A percentile compares a stretch with the other conserved stretches of the same genome.
These are phyloP conservation scores for Symbiotaphrina buchneri DNA, from an alignment of 495 filamentous ascomycete species.

Conservation along the genomic window DNA sequence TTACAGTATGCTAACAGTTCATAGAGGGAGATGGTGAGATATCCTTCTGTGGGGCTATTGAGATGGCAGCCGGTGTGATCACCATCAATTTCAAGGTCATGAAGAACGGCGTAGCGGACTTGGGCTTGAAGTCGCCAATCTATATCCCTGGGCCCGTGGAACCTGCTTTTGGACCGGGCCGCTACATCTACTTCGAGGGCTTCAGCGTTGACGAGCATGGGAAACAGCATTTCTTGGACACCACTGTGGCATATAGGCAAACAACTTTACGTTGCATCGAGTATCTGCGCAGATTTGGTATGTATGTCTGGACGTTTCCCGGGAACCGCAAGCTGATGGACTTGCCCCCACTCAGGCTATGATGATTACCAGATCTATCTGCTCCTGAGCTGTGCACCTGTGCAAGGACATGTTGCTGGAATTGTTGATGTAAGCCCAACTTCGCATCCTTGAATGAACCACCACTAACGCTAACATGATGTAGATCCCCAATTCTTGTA, in stretches of 20 bases:
- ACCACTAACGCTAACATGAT: background rate
- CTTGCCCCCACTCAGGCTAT: too few relatives aligned
- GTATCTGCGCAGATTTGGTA: slow-evolving; percentile 66
- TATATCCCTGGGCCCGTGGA: slow-evolving; percentile 84
- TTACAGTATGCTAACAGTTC: too few relatives aligned
- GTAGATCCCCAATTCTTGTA: slow-evolving; percentile 49
- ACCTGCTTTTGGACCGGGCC: slow-evolving; percentile 69
- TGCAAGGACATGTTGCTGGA: slow-evolving; percentile 87
- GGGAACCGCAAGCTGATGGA: too few relatives aligned
- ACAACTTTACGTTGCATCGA: slow-evolving; percentile 66
- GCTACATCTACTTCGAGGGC: slow-evolving; percentile 83
- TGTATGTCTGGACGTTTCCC: slow-evolving; percentile 7
- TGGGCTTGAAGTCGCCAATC: slow-evolving; percentile 71
- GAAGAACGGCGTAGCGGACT: slow-evolving; percentile 54
- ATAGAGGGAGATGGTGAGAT: slow-evolving; percentile 80
- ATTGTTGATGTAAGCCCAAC: slow-evolving; percentile 53
- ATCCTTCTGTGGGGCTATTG: slow-evolving; percentile 88
- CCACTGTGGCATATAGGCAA: slow-evolving; percentile 80
- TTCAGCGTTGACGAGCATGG: slow-evolving; percentile 84
- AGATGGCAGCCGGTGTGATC: slow-evolving; percentile 74
- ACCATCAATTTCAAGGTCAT: slow-evolving; percentile 81
- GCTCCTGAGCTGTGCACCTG: slow-evolving; percentile 66
- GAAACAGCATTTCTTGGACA: slow-evolving; percentile 85
- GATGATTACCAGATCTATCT: slow-evolving; percentile 75
- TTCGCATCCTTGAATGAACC: background rate